Percentiles rank a stretch among this genome's conserved stretches.
Evolutionary conservation across 1,139 yeast genomes (phyloP).

Genomic region (Pichia sp.): DNA sequence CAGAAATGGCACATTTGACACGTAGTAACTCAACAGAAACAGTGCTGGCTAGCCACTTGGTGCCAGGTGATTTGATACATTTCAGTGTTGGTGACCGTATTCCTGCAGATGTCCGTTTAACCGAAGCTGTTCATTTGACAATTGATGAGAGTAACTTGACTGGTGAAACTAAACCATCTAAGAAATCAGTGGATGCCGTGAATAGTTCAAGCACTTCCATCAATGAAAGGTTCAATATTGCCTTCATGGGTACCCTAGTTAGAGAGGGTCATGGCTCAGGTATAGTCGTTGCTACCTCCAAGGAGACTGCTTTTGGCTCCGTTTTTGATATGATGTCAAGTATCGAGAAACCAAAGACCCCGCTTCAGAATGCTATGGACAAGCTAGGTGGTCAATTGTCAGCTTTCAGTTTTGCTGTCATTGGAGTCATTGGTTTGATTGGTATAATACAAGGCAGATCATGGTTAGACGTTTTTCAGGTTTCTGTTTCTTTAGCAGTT

Average conservation of each 20-base stretch:
- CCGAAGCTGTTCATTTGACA: conserved; percentile 67
- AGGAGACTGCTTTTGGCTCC: conserved; percentile 82
- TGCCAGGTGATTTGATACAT: conserved; percentile 91
- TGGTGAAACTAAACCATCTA: conserved; percentile 87
- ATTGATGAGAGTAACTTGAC: conserved; percentile 92
- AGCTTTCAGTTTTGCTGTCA: conserved; percentile 70
- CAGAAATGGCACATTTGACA: conserved; percentile 86
- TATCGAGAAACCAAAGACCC: conserved; percentile 94
- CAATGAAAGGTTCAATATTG: conserved; percentile 66
- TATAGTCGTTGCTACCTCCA: conserved; percentile 85
- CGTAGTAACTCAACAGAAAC: conserved; percentile 69
- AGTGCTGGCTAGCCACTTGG: conserved; percentile 79
- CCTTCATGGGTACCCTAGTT: conserved; percentile 93
- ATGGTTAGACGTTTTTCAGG: conserved; percentile 96
- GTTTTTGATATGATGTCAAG: conserved; percentile 87
- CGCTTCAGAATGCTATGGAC: conserved; percentile 91
- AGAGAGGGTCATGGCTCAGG: conserved; percentile 93
- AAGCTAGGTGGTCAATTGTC: conserved; percentile 87
- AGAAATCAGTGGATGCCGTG: conserved; percentile 40
- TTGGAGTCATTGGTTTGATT: conserved; percentile 78
- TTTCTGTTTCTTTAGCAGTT: conserved; percentile 91
- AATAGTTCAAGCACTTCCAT: conserved; percentile 18
- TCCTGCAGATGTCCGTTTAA: conserved; percentile 86
- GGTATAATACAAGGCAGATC: conserved; percentile 87
- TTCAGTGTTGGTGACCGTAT: conserved; percentile 89